Evolutionary conservation across 345 rosid genomes (phyloP).

Genomic region (Citrus mangshanensis): DNA sequence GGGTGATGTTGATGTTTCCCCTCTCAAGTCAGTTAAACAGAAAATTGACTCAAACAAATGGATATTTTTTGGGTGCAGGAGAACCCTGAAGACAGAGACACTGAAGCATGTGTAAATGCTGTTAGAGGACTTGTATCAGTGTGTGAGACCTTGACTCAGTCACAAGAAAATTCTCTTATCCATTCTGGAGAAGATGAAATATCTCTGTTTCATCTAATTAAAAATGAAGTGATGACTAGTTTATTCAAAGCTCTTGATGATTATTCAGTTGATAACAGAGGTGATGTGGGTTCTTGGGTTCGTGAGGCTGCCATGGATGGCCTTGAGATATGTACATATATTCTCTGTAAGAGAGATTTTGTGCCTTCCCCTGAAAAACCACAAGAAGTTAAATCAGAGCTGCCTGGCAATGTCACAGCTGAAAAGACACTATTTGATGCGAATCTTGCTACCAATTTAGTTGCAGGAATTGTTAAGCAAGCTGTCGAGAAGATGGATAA

Average conservation of each 20-base stretch:
- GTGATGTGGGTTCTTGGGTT: constrained; percentile 99
- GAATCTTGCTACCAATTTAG: constrained; percentile 55
- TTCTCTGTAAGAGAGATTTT: constrained; percentile 52
- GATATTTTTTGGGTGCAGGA: constrained; percentile 42
- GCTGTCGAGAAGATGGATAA: constrained; percentile 96
- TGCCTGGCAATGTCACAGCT: constrained; percentile 19
- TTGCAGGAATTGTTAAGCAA: constrained; percentile 74
- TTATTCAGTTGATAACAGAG: constrained; percentile 92
- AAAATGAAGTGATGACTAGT: constrained; percentile 73
- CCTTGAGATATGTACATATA: constrained; percentile 73
- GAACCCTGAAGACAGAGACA: constrained; percentile 89
- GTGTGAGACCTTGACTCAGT: constrained; percentile 70
- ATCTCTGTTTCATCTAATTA: constrained; percentile 61
- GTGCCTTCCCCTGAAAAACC: constrained; percentile 15
- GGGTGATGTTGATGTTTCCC: not conserved
- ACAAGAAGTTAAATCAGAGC: constrained; percentile 15
- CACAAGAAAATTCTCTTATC: constrained; percentile 26
- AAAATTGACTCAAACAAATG: constrained; percentile 14
- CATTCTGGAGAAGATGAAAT: constrained; percentile 33
- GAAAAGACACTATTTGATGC: constrained; percentile 49
- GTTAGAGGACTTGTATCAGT: constrained; percentile 83
- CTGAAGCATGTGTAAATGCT: constrained; percentile 93
- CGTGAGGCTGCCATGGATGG: constrained; percentile 97
- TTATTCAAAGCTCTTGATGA: constrained; percentile 86
- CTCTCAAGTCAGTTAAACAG: constrained; percentile 4